Evolutionary conservation across 164 flowering plant species (phyloP).

Genomic region (Tetracentron sinense): DNA sequence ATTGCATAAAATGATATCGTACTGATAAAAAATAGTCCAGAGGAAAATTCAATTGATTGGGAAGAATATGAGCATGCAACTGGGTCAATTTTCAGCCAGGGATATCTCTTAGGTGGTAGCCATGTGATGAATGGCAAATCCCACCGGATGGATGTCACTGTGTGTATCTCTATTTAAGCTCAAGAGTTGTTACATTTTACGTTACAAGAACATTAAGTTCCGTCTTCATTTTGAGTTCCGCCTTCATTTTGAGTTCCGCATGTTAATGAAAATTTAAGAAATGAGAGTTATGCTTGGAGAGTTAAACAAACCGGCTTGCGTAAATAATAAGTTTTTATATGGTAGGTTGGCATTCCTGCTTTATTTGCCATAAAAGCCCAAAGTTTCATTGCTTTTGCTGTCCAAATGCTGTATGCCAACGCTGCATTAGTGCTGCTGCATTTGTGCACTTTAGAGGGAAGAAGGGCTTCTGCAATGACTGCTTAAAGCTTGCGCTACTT

Average conservation of each 20-base stretch:
- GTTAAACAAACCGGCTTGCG: background rate
- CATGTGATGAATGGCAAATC: background rate
- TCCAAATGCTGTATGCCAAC: constrained; percentile 51
- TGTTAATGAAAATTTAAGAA: background rate
- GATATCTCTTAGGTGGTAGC: background rate
- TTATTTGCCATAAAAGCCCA: constrained; percentile 44
- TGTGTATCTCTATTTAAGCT: too few species aligned
- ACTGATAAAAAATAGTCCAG: background rate
- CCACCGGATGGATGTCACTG: background rate
- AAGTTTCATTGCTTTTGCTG: constrained; percentile 61
- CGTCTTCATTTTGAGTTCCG: too few species aligned
- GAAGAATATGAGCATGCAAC: too few species aligned
- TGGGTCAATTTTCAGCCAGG: background rate
- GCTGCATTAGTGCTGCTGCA: constrained; percentile 34
- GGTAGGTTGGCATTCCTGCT: constrained; percentile 70
- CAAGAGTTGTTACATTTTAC: too few species aligned
- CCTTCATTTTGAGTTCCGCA: too few species aligned
- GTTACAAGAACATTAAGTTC: background rate
- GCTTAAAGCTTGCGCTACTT: constrained; percentile 53
- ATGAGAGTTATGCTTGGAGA: background rate
- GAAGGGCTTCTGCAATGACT: constrained; percentile 58
- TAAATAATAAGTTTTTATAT: constrained; percentile 11
- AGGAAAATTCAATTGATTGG: background rate
- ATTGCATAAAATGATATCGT: too few species aligned
- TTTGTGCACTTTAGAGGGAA: constrained; percentile 45